Evolutionary conservation across 2,329 filamentous ascomycete species (phyloP), one percentile per base, ranked within the genome.

Genomic region (Penicillium capsulatum): DNA sequence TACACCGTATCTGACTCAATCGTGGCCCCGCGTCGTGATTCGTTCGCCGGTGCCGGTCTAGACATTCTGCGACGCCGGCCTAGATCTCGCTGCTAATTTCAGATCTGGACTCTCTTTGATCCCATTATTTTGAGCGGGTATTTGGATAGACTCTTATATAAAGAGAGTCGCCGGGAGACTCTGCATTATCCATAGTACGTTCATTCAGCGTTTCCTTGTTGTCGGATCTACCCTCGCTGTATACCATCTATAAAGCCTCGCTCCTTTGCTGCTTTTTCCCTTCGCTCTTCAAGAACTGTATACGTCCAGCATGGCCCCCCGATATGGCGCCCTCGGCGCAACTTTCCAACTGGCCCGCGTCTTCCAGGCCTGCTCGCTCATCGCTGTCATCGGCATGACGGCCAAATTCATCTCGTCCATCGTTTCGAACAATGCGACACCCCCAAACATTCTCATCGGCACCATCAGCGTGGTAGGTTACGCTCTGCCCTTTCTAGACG

Each of bases 361-460:
- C 42, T 73, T 90, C 51, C 82, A 94, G 61, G 74, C 79, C 44
- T 67, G 84, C 47, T 79, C 79, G 17, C 82, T 95, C 59, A 73
- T 92, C 42, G 73, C 81, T 42, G 80, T 92, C 51, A 83, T 94
- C 50, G 87, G 88, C 31, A 79, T 95, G 63, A 81, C 81, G 1
- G 79, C 84, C 57, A 88, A 90, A 65, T 94, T 95, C 66, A 82
- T 94, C 56, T 75, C 81, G 16, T 76, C 86, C 53, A 88, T 94
- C 61, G 79, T 87, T 31, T 69, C 73, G 30, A 76, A 73, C 15
- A 75, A 81, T 47, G 76, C 82, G 39, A 73, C 77, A 19, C 80
- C 84, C 0, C 86, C 88, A 0, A 71, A 78, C 36, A 80, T 89
- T 32, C 73, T 96, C 15, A 77, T 94, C 19, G 87, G 81, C 19